These are phyloP conservation scores for Chalciporus sphaerocephalus DNA, from an alignment of 768 basidiomycete genomes.

Conservation along the genomic window DNA sequence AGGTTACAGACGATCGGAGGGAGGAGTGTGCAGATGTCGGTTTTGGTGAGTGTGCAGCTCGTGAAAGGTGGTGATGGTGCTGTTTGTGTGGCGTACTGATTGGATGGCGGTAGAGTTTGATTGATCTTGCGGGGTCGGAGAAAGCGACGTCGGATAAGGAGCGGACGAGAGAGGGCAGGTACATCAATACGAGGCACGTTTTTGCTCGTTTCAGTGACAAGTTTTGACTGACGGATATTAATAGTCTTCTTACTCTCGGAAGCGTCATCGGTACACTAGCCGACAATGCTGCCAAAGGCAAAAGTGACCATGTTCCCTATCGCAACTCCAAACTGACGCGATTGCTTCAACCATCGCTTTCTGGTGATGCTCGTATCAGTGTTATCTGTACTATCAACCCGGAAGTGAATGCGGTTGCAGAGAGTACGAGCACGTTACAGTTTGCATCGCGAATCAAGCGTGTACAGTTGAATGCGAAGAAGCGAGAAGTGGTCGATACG, in stretches of 20 bases:
- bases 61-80: neutral
- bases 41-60: conserved; percentile 59
- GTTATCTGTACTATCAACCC: conserved; percentile 97
- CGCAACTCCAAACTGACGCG: conserved; percentile 94
- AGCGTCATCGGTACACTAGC: conserved; percentile 89
- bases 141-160: conserved; percentile 95
- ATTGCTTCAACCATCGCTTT: conserved; percentile 90
- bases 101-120: conserved; percentile 58
- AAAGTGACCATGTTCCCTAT: conserved; percentile 89
- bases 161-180: conserved; percentile 91
- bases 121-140: conserved; percentile 96
- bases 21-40: conserved; percentile 72
- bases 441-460: conserved; percentile 92
- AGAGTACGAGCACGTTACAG: conserved; percentile 82
- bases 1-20: conserved; percentile 74
- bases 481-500: conserved; percentile 91
- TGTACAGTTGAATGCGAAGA: conserved; percentile 82
- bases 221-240: neutral
- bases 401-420: conserved; percentile 68
- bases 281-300: conserved; percentile 77
- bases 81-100: neutral
- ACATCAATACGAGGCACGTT: conserved; percentile 83
- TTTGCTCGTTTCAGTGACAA: neutral
- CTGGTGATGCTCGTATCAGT: conserved; percentile 92
- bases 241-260: conserved; percentile 84